Evolutionary conservation across 345 rosid genomes (phyloP).

Genomic region (Hibiscus trionum): DNA sequence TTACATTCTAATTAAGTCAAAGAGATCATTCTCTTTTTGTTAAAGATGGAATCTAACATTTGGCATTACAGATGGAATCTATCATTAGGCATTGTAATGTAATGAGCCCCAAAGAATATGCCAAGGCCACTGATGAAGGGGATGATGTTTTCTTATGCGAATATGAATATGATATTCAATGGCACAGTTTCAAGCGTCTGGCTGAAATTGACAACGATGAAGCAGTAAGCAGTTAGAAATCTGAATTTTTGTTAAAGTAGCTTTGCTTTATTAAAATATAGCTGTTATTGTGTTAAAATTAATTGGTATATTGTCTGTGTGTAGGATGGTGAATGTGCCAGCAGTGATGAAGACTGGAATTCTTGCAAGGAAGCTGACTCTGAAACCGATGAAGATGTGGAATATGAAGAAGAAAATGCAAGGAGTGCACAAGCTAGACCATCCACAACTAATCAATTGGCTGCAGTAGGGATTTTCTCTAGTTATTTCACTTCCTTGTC

Average conservation of each 20-base stretch:
- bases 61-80: constrained; percentile 60
- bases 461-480: constrained; percentile 44
- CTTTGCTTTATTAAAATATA: background rate
- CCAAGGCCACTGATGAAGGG: constrained; percentile 60
- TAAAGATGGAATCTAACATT: background rate
- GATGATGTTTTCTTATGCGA: constrained; percentile 90
- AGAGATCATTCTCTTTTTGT: background rate
- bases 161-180: constrained; percentile 79
- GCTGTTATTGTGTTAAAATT: constrained; percentile 4
- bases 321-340: constrained; percentile 51
- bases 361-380: constrained; percentile 30
- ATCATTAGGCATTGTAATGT: constrained; percentile 75
- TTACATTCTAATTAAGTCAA: background rate
- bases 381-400: constrained; percentile 62
- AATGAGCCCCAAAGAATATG: constrained; percentile 61
- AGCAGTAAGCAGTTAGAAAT: constrained; percentile 18
- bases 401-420: constrained; percentile 38
- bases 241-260: background rate
- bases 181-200: constrained; percentile 86
- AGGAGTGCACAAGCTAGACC: constrained; percentile 33
- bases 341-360: constrained; percentile 74
- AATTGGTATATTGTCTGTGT: constrained; percentile 9
- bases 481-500: background rate
- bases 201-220: constrained; percentile 56
- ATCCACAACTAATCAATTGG: constrained; percentile 29